Conservation (phyloP, 768 basidiomycete species). For the Hypsizygus marmoreus region DNA sequence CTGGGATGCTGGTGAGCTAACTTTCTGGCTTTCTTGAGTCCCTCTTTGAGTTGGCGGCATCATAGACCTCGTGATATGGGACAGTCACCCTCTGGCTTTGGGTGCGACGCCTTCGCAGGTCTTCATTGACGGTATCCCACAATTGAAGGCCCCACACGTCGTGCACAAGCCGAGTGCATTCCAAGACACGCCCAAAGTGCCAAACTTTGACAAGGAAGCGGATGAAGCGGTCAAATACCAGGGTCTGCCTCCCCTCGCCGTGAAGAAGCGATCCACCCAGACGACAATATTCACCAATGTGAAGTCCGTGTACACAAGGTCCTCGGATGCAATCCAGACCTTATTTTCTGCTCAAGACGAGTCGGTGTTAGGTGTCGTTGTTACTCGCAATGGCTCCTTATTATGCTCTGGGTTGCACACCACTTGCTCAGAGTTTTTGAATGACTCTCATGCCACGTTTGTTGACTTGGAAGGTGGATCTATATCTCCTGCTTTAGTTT, state of each 20-base stretch:
- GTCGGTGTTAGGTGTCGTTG: slow-evolving; percentile 34
- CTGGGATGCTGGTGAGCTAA: slow-evolving; percentile 68
- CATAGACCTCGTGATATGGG: slow-evolving; percentile 79
- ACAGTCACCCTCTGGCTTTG: slow-evolving; percentile 80
- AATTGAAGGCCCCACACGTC: slow-evolving; percentile 52
- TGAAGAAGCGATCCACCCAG: slow-evolving; percentile 33
- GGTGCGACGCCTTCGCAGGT: slow-evolving; percentile 89
- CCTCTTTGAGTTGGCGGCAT: not conserved
- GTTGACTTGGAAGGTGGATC: slow-evolving; percentile 75
- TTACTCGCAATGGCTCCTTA: slow-evolving; percentile 49
- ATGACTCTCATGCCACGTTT: slow-evolving; percentile 26
- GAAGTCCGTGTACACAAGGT: slow-evolving; percentile 39
- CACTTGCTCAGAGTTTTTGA: slow-evolving; percentile 21
- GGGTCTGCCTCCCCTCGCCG: slow-evolving; percentile 72
- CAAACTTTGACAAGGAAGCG: slow-evolving; percentile 73
- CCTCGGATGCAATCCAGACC: slow-evolving; percentile 29
- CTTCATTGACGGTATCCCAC: slow-evolving; percentile 87
- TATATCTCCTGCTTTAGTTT: slow-evolving; percentile 64
- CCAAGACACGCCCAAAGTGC: slow-evolving; percentile 55
- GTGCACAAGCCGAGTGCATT: slow-evolving; percentile 51
- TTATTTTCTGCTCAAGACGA: slow-evolving; percentile 24
- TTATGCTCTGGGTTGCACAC: slow-evolving; percentile 44
- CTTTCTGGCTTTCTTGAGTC: not conserved
- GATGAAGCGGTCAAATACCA: slow-evolving; percentile 61
- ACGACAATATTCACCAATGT: slow-evolving; percentile 69